Percentiles rank a stretch among this genome's conserved stretches.
These are phyloP conservation scores for Oenanthe javanica DNA, from an alignment of 140 eudicot genomes.

Conservation along the genomic window DNA sequence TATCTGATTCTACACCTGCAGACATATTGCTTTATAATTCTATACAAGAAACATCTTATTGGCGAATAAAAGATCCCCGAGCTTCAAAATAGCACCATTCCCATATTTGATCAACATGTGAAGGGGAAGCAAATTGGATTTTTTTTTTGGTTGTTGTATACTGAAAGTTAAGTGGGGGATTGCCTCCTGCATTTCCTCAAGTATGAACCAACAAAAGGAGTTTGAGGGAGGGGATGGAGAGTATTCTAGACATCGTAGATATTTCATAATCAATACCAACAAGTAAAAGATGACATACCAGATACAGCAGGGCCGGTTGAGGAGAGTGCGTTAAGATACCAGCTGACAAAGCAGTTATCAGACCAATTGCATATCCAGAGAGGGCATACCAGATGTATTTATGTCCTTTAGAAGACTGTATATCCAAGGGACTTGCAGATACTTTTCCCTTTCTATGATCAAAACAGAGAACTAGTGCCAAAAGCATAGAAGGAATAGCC, in stretches of 20 bases:
- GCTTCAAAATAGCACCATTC: not conserved
- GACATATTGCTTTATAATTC: not conserved
- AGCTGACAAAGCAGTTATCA: constrained; percentile 74
- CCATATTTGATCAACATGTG: not conserved
- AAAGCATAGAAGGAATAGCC: constrained; percentile 98
- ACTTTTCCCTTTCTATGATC: constrained; percentile 72
- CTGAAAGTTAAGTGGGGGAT: not conserved
- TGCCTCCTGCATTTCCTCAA: not conserved
- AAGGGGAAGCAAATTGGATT: not conserved
- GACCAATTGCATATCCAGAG: constrained; percentile 75
- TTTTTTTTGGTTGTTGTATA: not conserved
- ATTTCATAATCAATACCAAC: not conserved
- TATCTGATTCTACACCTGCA: not conserved
- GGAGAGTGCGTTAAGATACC: constrained; percentile 89
- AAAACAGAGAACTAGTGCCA: constrained; percentile 85
- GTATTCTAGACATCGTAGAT: not conserved
- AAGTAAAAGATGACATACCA: constrained; percentile 37
- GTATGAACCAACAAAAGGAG: not conserved
- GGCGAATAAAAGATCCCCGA: not conserved
- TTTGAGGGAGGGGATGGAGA: not conserved
- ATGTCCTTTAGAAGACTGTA: constrained; percentile 48
- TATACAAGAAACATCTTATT: not conserved
- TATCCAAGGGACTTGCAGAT: constrained; percentile 34
- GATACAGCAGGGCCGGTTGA: constrained; percentile 90
- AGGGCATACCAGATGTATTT: constrained; percentile 84